phyloP scores from a whole-genome alignment of 2,329 filamentous ascomycete species.

The Trichophyton rubrum region DNA sequence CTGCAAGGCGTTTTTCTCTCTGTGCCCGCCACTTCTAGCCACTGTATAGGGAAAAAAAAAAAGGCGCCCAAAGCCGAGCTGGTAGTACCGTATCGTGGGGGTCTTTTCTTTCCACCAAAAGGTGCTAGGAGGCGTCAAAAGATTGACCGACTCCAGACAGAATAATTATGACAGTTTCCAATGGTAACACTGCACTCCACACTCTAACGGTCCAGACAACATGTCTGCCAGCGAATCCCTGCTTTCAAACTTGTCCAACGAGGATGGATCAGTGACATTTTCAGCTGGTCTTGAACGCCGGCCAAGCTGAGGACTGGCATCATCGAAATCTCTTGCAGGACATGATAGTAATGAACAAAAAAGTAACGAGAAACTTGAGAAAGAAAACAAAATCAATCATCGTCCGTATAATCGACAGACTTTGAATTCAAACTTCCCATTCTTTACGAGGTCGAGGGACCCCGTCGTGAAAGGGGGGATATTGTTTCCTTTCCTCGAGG shows the following conservation, averaged over 20 bases:
- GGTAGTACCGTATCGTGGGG: background rate
- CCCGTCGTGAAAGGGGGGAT: background rate
- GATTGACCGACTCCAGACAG: background rate
- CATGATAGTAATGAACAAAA: background rate
- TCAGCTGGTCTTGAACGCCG: background rate
- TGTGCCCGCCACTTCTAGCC: slow-evolving; percentile 1
- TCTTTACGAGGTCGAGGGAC: background rate
- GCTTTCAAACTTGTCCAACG: background rate
- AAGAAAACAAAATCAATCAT: background rate
- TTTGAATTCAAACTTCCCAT: background rate
- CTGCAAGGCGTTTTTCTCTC: slow-evolving; percentile 1
- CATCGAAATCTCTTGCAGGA: slow-evolving; percentile 1
- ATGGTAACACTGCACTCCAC: background rate
- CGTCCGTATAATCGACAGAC: background rate
- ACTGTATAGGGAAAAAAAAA: background rate
- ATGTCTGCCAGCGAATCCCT: background rate
- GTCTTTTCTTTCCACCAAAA: background rate
- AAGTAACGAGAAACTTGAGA: background rate
- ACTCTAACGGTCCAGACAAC: background rate
- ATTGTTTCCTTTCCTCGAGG: background rate
- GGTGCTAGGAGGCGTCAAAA: background rate
- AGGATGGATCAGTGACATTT: background rate
- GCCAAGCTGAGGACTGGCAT: background rate
- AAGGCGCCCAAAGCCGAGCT: no score
- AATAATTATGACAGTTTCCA: no score